phyloP scores from a whole-genome alignment of 129 eudicot genomes.

The Flaveria ramosissima region DNA sequence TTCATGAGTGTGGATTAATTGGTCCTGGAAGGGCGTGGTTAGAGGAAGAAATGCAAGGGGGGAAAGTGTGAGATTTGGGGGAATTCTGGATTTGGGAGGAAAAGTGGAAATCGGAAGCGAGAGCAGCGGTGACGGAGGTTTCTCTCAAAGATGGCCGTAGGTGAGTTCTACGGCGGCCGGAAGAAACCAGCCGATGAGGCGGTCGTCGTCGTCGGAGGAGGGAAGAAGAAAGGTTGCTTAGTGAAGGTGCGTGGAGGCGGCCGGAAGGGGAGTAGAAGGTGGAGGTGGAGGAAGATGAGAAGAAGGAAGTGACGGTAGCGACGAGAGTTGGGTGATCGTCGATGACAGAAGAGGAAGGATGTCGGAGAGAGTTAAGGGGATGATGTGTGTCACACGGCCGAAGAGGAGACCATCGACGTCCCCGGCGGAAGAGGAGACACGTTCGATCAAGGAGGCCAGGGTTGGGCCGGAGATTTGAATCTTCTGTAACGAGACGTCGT shows the following conservation, averaged over 20 bases:
- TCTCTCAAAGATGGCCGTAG: conserved; percentile 85
- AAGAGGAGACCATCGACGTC: conserved; percentile 86
- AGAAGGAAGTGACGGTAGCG: conserved; percentile 60
- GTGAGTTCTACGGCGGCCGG: conserved; percentile 79
- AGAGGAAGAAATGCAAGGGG: conserved; percentile 63
- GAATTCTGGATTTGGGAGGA: conserved; percentile 41
- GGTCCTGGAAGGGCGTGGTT: conserved; percentile 70
- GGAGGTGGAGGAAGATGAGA: conserved; percentile 45
- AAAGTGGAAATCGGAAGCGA: conserved; percentile 36
- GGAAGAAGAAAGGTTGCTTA: conserved; percentile 21
- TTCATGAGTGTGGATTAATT: conserved; percentile 81
- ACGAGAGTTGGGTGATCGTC: conserved; percentile 32
- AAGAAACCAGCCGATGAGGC: conserved; percentile 81
- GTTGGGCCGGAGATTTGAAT: conserved; percentile 87
- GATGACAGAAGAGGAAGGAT: conserved; percentile 36
- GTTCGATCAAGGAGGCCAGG: conserved; percentile 81
- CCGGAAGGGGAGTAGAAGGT: conserved; percentile 46
- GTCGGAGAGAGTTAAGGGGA: conserved; percentile 67
- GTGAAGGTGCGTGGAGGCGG: conserved; percentile 33
- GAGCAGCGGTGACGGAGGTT: conserved; percentile 40
- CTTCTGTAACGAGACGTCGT: conserved; percentile 51
- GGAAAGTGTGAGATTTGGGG: conserved; percentile 28
- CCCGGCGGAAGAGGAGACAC: conserved; percentile 64
- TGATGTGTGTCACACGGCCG: conserved; percentile 59
- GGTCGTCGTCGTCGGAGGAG: conserved; percentile 32